phyloP scores from a whole-genome alignment of 495 filamentous ascomycete genomes.

The Penicillium canariense region DNA sequence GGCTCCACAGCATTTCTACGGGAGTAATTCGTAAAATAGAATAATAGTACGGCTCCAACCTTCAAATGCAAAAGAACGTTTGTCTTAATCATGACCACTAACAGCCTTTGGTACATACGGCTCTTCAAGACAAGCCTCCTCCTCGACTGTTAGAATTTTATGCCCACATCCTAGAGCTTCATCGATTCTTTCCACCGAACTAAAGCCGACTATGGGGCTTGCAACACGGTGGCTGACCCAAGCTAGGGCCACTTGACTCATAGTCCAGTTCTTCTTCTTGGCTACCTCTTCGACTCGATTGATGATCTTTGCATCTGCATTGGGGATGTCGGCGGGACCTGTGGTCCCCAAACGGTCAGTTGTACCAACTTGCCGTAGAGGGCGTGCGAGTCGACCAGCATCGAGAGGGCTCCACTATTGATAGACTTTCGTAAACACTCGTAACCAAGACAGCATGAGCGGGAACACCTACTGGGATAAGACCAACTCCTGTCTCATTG shows the following conservation, averaged over 20 bases:
- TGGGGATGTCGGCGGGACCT: constrained; percentile 31
- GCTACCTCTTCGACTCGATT: constrained; percentile 56
- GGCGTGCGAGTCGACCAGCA: constrained; percentile 45
- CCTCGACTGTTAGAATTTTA: constrained; percentile 51
- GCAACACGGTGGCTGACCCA: constrained; percentile 54
- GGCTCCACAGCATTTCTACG: too few species aligned
- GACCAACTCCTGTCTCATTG: constrained; percentile 11
- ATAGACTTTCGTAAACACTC: not conserved
- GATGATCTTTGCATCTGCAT: constrained; percentile 43
- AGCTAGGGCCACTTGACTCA: constrained; percentile 58
- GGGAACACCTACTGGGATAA: constrained; percentile 18
- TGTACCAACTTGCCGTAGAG: constrained; percentile 26
- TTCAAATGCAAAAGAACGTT: not conserved
- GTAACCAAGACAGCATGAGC: not conserved
- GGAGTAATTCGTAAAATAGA: too few species aligned
- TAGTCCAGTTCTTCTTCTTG: constrained; percentile 52
- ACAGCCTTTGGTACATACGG: constrained; percentile 47
- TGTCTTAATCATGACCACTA: constrained; percentile 12
- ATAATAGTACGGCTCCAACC: too few species aligned
- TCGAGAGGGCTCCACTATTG: constrained; percentile 41
- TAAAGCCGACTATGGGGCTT: constrained; percentile 59
- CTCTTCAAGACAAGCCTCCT: constrained; percentile 58
- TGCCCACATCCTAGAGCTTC: constrained; percentile 47
- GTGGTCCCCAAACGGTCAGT: constrained; percentile 1
- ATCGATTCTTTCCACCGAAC: constrained; percentile 51